Percentiles rank a stretch among this genome's conserved stretches.
Evolutionary conservation across 2,329 filamentous ascomycete species (phyloP).

Genomic region (Cryphonectria japonica): DNA sequence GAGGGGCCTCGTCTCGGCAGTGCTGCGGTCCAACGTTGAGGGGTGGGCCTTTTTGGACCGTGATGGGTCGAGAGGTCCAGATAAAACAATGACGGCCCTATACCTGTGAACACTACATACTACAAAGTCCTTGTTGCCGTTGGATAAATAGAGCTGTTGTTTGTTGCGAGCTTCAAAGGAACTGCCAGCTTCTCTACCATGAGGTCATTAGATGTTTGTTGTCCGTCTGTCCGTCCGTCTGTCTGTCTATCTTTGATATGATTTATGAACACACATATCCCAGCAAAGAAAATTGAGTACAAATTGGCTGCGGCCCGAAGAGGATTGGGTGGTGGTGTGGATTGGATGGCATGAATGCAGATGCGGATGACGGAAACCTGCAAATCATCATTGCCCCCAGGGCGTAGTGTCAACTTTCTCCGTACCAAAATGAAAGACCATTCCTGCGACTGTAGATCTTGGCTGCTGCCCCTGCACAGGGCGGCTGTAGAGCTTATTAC

Average conservation of each 20-base stretch:
- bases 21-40: constrained; percentile 4
- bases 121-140: not conserved
- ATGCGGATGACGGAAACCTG: constrained; percentile 3
- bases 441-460: not conserved
- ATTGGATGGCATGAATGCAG: not conserved
- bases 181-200: too few relatives aligned
- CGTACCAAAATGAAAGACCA: constrained; percentile 12
- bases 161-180: too few relatives aligned
- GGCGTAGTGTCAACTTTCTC: not conserved
- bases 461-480: not conserved
- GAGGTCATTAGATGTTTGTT: too few relatives aligned
- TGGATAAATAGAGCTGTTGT: not conserved
- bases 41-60: not conserved
- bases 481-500: not conserved
- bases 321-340: not conserved
- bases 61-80: too few relatives aligned
- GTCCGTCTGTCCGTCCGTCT: not conserved
- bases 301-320: constrained; percentile 14
- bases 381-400: constrained; percentile 21
- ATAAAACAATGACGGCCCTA: not conserved
- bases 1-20: not conserved
- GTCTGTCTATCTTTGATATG: not conserved
- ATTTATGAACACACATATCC: not conserved
- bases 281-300: not conserved
- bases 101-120: not conserved